A percentile compares a stretch with the other conserved stretches of the same genome.
Conservation (phyloP, 2,329 filamentous ascomycete genomes). For the Lasiodiplodia sp. region DNA sequence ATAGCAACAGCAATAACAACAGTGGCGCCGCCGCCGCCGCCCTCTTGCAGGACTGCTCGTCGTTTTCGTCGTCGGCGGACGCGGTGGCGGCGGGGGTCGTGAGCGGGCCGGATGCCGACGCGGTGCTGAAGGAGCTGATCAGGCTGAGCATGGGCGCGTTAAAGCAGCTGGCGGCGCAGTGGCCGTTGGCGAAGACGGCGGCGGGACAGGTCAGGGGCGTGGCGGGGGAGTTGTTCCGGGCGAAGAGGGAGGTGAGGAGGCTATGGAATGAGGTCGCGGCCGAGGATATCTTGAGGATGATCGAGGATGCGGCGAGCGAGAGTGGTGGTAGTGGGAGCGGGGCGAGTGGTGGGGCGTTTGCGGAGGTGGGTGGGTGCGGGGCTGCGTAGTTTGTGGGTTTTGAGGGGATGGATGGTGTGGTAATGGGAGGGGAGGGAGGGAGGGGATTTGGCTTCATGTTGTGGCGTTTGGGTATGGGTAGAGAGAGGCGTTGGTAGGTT, state of each 20-base stretch:
- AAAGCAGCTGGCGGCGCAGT: conserved; percentile 71
- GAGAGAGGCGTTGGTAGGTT: neutral
- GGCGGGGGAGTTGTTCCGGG: conserved; percentile 72
- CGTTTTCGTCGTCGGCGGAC: neutral
- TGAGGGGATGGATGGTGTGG: neutral
- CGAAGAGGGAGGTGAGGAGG: conserved; percentile 48
- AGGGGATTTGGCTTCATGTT: neutral
- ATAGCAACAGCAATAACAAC: neutral
- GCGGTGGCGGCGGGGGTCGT: neutral
- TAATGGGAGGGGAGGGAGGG: neutral
- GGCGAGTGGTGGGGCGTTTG: neutral
- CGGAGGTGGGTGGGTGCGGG: neutral
- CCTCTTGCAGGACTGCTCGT: neutral
- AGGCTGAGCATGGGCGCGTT: conserved; percentile 80
- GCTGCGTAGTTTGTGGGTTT: neutral
- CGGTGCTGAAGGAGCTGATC: conserved; percentile 68
- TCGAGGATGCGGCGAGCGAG: conserved; percentile 28
- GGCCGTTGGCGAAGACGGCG: conserved; percentile 74
- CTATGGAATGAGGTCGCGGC: conserved; percentile 25
- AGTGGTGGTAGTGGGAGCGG: neutral
- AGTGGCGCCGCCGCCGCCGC: neutral
- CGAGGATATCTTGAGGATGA: conserved; percentile 25
- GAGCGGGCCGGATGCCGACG: neutral
- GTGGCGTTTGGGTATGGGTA: neutral
- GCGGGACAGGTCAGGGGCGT: conserved; percentile 78